Conservation (phyloP, 1,284 basidiomycete genomes). For the Austroboletus rostrupii region DNA sequence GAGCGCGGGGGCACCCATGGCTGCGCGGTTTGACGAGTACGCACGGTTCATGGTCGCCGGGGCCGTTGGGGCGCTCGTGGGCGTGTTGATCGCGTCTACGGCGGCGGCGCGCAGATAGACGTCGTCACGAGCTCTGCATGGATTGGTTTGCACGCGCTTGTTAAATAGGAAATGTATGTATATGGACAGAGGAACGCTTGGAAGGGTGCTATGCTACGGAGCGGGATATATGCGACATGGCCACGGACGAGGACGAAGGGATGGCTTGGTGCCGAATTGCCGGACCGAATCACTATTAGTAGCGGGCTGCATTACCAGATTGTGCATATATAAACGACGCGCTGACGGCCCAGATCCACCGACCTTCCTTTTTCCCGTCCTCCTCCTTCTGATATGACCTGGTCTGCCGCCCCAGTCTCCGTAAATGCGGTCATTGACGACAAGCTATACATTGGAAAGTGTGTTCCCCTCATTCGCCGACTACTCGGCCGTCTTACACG, state of each 20-base stretch:
- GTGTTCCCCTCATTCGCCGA: slow-evolving; percentile 6
- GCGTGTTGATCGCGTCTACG: slow-evolving; percentile 54
- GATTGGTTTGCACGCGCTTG: neutral
- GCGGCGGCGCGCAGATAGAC: slow-evolving; percentile 28
- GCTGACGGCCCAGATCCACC: too few relatives aligned
- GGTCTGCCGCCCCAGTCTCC: slow-evolving; percentile 28
- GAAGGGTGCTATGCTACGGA: neutral
- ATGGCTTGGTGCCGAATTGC: slow-evolving; percentile 22
- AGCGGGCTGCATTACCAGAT: slow-evolving; percentile 5
- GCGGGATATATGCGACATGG: slow-evolving; percentile 5
- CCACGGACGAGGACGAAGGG: neutral
- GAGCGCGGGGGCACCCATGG: slow-evolving; percentile 31
- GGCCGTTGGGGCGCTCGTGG: slow-evolving; percentile 55
- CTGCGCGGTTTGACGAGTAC: slow-evolving; percentile 51
- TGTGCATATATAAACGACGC: neutral
- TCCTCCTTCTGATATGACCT: slow-evolving; percentile 21
- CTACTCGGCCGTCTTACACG: neutral
- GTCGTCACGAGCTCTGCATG: neutral
- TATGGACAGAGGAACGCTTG: too few relatives aligned
- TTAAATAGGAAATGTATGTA: too few relatives aligned
- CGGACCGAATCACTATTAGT: slow-evolving; percentile 1
- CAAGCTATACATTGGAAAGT: slow-evolving; percentile 56
- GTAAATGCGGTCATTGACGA: slow-evolving; percentile 39
- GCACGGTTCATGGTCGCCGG: slow-evolving; percentile 62
- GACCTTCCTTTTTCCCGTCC: slow-evolving; percentile 1